phyloP scores from a whole-genome alignment of 306 rosid species.

The Cucurbita maxima region DNA sequence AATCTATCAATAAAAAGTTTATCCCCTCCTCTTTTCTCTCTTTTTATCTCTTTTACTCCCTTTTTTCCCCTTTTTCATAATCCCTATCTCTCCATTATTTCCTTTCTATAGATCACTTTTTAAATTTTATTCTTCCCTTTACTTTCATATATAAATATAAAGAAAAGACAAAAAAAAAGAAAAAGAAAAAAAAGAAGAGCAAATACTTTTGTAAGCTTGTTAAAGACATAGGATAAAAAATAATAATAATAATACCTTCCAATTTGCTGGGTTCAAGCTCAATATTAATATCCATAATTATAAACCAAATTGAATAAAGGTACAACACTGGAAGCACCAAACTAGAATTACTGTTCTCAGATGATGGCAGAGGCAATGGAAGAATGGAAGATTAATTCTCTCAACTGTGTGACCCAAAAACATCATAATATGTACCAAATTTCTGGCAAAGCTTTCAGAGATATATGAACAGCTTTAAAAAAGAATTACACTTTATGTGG shows the following conservation, averaged over 20 bases:
- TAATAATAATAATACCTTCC: too few species aligned
- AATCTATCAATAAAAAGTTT: too few species aligned
- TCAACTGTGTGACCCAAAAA: not conserved
- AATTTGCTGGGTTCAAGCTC: not conserved
- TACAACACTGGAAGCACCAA: not conserved
- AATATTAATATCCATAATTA: not conserved
- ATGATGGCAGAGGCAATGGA: not conserved
- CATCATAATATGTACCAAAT: not conserved
- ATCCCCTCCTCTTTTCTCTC: too few species aligned
- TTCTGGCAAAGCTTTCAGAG: slow-evolving; percentile 1
- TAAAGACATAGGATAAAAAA: too few species aligned
- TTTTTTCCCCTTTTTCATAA: too few species aligned
- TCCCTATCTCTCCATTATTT: too few species aligned
- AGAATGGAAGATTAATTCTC: not conserved
- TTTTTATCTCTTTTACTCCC: too few species aligned
- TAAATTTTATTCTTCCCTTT: too few species aligned
- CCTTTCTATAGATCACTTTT: too few species aligned
- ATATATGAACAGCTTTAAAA: slow-evolving; percentile 4
- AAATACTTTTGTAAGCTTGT: not conserved
- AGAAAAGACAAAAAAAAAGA: too few species aligned
- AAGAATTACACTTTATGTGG: slow-evolving; percentile 8
- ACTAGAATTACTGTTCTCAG: not conserved
- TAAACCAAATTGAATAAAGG: not conserved
- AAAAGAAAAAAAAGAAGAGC: not conserved
- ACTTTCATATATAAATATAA: too few species aligned